Percentiles rank a stretch among this genome's conserved stretches.
Conservation (phyloP, 163 green algal genomes). For the Chlamydomonas reinhardtii region DNA sequence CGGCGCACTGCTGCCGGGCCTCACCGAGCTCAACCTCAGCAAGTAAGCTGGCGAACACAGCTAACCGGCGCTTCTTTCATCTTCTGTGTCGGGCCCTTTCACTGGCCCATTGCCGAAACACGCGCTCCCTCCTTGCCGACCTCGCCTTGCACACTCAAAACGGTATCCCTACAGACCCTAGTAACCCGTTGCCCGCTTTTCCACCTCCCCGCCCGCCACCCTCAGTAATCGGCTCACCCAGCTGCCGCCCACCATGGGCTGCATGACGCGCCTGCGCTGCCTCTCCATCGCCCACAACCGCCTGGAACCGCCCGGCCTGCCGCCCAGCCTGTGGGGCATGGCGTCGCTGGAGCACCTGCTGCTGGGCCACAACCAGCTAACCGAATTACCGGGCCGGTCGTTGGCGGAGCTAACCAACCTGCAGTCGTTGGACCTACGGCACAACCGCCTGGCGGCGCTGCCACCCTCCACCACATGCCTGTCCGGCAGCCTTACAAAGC, state of each 20-base stretch:
- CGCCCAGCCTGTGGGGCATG: slow-evolving; percentile 2
- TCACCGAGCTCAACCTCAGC: slow-evolving; percentile 50
- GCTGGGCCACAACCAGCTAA: slow-evolving; percentile 30
- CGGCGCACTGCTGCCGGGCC: slow-evolving; percentile 32
- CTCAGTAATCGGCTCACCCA: slow-evolving; percentile 27
- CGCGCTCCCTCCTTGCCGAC: no score
- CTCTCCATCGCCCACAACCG: slow-evolving; percentile 39
- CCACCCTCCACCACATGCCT: slow-evolving; percentile 13
- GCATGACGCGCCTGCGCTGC: slow-evolving; percentile 31
- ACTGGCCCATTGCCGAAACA: no score
- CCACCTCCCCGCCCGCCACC: background rate
- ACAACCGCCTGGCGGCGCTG: slow-evolving; percentile 16
- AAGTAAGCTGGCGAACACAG: background rate
- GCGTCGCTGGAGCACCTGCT: slow-evolving; percentile 12
- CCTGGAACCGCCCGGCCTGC: slow-evolving; percentile 6
- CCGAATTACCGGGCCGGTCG: background rate
- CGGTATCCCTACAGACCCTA: no score
- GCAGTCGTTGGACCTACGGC: slow-evolving; percentile 23
- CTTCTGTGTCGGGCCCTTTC: no score
- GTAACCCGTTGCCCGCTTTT: background rate
- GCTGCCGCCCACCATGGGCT: slow-evolving; percentile 27
- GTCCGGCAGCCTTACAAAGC: slow-evolving; percentile 6
- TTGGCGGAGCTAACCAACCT: no score
- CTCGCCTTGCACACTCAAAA: no score
- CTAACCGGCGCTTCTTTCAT: no score